phyloP scores from a whole-genome alignment of 768 basidiomycete genomes.

The Nidularia pulvinata region DNA sequence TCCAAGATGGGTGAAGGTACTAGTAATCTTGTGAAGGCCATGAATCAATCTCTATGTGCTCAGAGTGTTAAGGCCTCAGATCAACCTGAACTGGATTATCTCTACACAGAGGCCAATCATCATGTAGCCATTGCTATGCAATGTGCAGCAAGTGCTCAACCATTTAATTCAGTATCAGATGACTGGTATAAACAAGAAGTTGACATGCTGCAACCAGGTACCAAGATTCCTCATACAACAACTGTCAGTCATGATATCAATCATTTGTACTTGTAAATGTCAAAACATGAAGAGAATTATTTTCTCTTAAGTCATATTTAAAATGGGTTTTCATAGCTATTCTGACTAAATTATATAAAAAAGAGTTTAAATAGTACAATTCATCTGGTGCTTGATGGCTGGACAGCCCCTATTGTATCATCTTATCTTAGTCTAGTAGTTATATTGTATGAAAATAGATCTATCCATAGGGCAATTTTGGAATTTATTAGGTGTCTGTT shows the following conservation, averaged over 20 bases:
- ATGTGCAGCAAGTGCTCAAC: constrained; percentile 14
- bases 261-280: constrained; percentile 12
- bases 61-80: too few relatives aligned
- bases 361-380: constrained; percentile 18
- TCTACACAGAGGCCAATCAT: constrained; percentile 4
- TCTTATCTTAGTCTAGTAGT: constrained; percentile 28
- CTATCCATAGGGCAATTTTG: constrained; percentile 21
- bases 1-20: constrained; percentile 17
- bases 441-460: constrained; percentile 19
- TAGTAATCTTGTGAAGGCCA: constrained; percentile 7
- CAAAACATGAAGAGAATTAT: constrained; percentile 11
- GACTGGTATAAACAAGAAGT: constrained; percentile 21
- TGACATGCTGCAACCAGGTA: constrained; percentile 23
- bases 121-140: constrained; percentile 19
- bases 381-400: constrained; percentile 29
- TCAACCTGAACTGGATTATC: too few relatives aligned
- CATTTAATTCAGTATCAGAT: constrained; percentile 23
- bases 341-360: constrained; percentile 9
- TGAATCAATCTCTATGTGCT: too few relatives aligned
- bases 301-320: constrained; percentile 11
- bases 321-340: neutral
- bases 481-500: constrained; percentile 24
- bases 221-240: constrained; percentile 13
- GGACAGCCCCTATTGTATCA: constrained; percentile 23
- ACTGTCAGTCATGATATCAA: constrained; percentile 21